These are phyloP conservation scores for Phascolomyces articulosus DNA, from an alignment of 371 early-diverging fungal species.

Conservation along the genomic window DNA sequence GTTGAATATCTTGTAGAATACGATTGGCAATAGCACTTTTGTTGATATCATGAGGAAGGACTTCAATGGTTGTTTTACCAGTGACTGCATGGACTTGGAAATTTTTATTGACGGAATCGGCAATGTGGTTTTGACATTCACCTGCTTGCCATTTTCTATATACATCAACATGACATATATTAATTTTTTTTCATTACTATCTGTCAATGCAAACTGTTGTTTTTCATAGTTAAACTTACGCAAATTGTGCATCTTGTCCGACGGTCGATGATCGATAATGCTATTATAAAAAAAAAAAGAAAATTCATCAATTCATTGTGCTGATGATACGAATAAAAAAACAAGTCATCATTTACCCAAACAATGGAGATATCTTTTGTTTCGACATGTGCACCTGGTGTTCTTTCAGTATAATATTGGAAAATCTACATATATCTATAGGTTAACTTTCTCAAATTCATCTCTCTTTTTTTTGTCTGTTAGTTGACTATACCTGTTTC, in stretches of 20 bases:
- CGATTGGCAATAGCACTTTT: slow-evolving; percentile 66
- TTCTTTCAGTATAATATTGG: slow-evolving; percentile 89
- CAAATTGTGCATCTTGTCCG: slow-evolving; percentile 76
- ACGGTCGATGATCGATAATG: slow-evolving; percentile 85
- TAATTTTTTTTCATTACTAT: too few species aligned
- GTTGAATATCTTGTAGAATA: slow-evolving; percentile 57
- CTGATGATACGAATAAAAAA: too few species aligned
- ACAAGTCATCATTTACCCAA: slow-evolving; percentile 53
- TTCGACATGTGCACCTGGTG: slow-evolving; percentile 84
- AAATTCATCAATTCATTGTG: background rate
- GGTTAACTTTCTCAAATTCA: slow-evolving; percentile 56
- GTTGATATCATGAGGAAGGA: slow-evolving; percentile 68
- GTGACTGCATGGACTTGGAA: slow-evolving; percentile 87
- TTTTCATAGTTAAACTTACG: too few species aligned
- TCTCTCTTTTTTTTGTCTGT: too few species aligned
- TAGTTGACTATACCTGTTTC: slow-evolving; percentile 50
- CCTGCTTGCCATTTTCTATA: slow-evolving; percentile 80
- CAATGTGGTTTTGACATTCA: slow-evolving; percentile 90
- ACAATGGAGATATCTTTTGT: slow-evolving; percentile 84
- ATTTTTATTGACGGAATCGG: slow-evolving; percentile 80
- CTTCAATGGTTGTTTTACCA: slow-evolving; percentile 93
- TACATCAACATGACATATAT: background rate
- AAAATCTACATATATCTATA: slow-evolving; percentile 77
- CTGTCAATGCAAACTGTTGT: too few species aligned
- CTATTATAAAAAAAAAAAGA: background rate